Evolutionary conservation across 2,329 filamentous ascomycete genomes (phyloP).

Genomic region (Neophaeococcomyces mojaviensis): DNA sequence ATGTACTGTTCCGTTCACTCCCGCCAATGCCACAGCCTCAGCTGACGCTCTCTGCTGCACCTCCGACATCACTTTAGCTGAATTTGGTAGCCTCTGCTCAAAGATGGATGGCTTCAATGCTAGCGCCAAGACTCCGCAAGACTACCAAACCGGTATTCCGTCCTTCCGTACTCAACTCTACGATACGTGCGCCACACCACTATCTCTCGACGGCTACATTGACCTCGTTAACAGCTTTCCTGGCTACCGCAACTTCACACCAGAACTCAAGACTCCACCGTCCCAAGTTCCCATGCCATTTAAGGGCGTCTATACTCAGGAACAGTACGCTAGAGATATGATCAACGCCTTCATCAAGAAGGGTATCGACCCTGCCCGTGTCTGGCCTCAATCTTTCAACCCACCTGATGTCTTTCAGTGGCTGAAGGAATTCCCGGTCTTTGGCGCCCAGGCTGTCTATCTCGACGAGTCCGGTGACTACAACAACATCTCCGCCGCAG

Average conservation of each 20-base stretch:
- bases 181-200: constrained; percentile 49
- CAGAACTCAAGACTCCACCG: constrained; percentile 58
- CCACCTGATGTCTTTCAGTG: constrained; percentile 59
- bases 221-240: constrained; percentile 50
- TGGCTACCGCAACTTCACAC: constrained; percentile 50
- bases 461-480: constrained; percentile 57
- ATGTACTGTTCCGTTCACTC: constrained; percentile 55
- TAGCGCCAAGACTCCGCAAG: constrained; percentile 47
- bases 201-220: constrained; percentile 58
- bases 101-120: constrained; percentile 61
- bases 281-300: constrained; percentile 64
- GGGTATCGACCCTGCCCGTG: constrained; percentile 46
- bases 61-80: constrained; percentile 59
- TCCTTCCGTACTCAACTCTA: constrained; percentile 23
- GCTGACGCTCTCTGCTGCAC: constrained; percentile 64
- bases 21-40: constrained; percentile 42
- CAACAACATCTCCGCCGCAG: constrained; percentile 46
- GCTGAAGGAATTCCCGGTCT: constrained; percentile 54
- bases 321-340: constrained; percentile 57
- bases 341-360: constrained; percentile 52
- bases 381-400: constrained; percentile 61
- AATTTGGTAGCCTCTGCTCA: constrained; percentile 61
- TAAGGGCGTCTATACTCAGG: constrained; percentile 55
- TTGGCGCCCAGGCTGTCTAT: constrained; percentile 55
- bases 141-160: constrained; percentile 53